Base-by-base conservation (phyloP, 805 yeast species). In the Maudiozyma barnettii region DNA sequence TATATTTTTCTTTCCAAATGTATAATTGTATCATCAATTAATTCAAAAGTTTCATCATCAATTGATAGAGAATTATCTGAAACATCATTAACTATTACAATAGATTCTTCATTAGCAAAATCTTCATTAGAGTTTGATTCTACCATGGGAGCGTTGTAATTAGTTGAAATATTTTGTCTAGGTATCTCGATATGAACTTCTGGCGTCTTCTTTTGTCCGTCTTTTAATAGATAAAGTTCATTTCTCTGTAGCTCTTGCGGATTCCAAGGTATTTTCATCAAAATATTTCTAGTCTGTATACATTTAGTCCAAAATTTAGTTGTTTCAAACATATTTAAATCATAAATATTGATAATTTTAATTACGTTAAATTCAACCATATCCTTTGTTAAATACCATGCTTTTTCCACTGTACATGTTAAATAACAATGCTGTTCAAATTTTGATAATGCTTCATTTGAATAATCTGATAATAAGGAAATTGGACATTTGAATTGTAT, bases 21-120 rank as follows among this genome's bases (percentile, higher is more conserved):
- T 55, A 46, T 43, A 41, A 20, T 50, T 39, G 44, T 50, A 22
- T 42, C 29, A 29, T 39, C 23, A 35, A 12, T 31, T 33, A 39
- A 5, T 6, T 13, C 16, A 22, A 33, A 16, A 19, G 20, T 10
- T 22, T 47, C 33, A 18, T 31, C 31, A 18, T 22, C 23, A 19
- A n/a, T 26, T 8, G 21, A 14, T 13, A 10, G 9, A 26, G 16
- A 4, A 16, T 2, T 8, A 16, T 7, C 19, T n/a, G n/a, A n/a
- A 13, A 29, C 19, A 19, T 30, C 16, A 29, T 29, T 30, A 18
- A 26, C 6, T 10, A 9, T 19, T 6, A 41, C 19, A 12, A 30
- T n/a, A 33, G 33, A 22, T 43, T 53, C 40, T 49, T 48, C 42
- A 33, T 46, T 6, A 45, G 38, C 0, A 47, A 23, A 5, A 13